Conservation (phyloP, 2,329 filamentous ascomycete genomes). For the Diaporthe destruens region DNA sequence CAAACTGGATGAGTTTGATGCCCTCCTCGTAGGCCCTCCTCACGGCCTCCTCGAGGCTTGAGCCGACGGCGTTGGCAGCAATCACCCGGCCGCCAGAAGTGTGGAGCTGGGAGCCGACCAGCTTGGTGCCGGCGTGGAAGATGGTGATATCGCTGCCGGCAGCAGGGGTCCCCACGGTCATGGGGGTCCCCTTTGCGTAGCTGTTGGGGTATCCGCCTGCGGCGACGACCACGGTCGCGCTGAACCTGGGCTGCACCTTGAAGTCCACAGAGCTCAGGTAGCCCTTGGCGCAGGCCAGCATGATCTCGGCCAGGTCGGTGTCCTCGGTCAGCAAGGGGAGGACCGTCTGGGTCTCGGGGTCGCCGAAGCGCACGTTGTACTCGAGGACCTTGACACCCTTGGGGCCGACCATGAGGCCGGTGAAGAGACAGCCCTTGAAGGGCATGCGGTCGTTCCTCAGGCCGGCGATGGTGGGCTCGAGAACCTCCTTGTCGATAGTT, state of each 20-base stretch:
- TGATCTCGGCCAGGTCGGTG: slow-evolving; percentile 87
- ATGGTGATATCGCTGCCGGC: slow-evolving; percentile 72
- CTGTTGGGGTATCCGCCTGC: slow-evolving; percentile 90
- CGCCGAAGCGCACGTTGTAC: slow-evolving; percentile 94
- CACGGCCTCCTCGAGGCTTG: slow-evolving; percentile 84
- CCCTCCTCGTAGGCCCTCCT: slow-evolving; percentile 84
- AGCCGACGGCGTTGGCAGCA: slow-evolving; percentile 82
- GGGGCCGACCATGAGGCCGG: slow-evolving; percentile 92
- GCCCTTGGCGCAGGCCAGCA: slow-evolving; percentile 85
- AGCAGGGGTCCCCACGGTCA: slow-evolving; percentile 61
- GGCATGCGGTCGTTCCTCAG: slow-evolving; percentile 85
- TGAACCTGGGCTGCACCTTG: slow-evolving; percentile 77
- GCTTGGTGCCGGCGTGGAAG: slow-evolving; percentile 91
- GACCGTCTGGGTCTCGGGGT: slow-evolving; percentile 91
- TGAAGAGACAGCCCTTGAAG: slow-evolving; percentile 83
- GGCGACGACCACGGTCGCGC: slow-evolving; percentile 93
- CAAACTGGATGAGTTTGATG: slow-evolving; percentile 83
- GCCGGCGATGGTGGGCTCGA: slow-evolving; percentile 90
- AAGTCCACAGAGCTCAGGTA: slow-evolving; percentile 78
- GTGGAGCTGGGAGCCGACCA: slow-evolving; percentile 73
- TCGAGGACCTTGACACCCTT: slow-evolving; percentile 85
- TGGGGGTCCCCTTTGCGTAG: slow-evolving; percentile 83
- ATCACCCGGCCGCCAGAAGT: slow-evolving; percentile 93
- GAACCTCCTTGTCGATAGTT: slow-evolving; percentile 81
- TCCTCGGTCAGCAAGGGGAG: slow-evolving; percentile 81